Base-by-base conservation (phyloP, 1,284 basidiomycete genomes). In the Coniferiporia sulphurascens region DNA sequence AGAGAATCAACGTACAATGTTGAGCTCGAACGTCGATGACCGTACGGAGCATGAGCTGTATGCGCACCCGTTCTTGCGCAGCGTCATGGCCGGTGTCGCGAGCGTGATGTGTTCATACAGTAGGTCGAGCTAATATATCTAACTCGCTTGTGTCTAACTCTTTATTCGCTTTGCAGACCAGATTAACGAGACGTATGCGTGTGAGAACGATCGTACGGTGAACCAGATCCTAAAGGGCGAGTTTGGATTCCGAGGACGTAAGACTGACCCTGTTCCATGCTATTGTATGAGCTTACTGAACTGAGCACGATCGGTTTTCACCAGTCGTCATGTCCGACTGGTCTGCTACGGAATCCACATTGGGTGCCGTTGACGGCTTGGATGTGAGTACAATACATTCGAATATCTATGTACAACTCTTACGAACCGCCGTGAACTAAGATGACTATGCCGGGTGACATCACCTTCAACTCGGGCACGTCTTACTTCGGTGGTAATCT, bases 191-290 rank as follows among this genome's bases (percentile, higher is more conserved):
- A 90, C 87, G 0, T 89, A 85, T 61, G 85, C 90, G 1, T 93
- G 91, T 71, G 84, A 91, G 70, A 92, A 91, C 68, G 78, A 85
- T 67, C 80, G 85, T 65, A 78, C 85, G 43, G 72, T 93, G 69
- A 94, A 93, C 73, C 80, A 84, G 58, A 78, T 93, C 43, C 76
- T 95, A 62, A 95, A 95, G 74, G 75, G 78, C 32, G 89, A 94
- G 72, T 82, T 84, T 58, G 87, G 86, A 2, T 94, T 92, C 79
- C 85, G 87, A 70, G 91, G 91, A 22, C 89, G 78, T 81, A 62
- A 21, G 55, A 58, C 34, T 22, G 8, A 43, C 52, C 36, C 22
- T 13, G 5, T 52, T 52, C 12, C 48, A n/a, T 34, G n/a, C 43
- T 13, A 53, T 9, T 12, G 27, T 22, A 9, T 7, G 9, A 12